phyloP scores from a whole-genome alignment of 768 basidiomycete species.

The Lactarius sanguifluus region DNA sequence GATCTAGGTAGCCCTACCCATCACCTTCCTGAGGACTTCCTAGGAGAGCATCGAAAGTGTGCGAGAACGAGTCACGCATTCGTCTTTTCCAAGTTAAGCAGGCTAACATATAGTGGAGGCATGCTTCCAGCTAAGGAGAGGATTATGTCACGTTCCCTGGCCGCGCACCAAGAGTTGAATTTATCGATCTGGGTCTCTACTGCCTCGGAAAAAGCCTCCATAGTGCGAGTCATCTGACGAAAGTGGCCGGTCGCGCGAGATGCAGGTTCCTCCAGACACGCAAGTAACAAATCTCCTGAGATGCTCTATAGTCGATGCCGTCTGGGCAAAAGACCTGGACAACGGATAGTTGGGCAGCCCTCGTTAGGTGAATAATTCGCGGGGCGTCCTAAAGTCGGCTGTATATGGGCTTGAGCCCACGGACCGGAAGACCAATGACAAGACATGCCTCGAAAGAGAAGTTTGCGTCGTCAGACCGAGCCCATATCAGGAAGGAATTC shows the following conservation, averaged over 20 bases:
- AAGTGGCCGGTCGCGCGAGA: constrained; percentile 22
- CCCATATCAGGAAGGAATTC: constrained; percentile 53
- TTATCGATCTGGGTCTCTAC: constrained; percentile 55
- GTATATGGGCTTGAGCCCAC: neutral
- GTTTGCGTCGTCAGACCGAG: constrained; percentile 31
- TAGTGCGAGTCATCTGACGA: constrained; percentile 48
- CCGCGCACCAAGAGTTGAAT: constrained; percentile 72
- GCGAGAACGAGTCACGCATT: constrained; percentile 54
- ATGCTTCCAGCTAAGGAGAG: constrained; percentile 52
- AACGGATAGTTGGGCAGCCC: constrained; percentile 64
- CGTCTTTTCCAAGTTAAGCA: constrained; percentile 64
- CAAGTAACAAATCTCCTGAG: constrained; percentile 60
- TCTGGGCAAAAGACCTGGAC: constrained; percentile 53
- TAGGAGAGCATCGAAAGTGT: constrained; percentile 59
- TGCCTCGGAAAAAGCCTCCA: constrained; percentile 84
- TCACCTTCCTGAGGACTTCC: constrained; percentile 44
- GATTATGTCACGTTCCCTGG: constrained; percentile 64
- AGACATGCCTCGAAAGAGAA: constrained; percentile 36
- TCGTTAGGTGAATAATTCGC: constrained; percentile 64
- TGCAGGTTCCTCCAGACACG: constrained; percentile 41
- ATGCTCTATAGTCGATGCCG: constrained; percentile 59
- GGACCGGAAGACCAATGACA: constrained; percentile 20
- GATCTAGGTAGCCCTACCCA: constrained; percentile 33
- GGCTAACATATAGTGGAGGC: constrained; percentile 53
- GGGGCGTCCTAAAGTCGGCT: constrained; percentile 58